Evolutionary conservation across 2,329 filamentous ascomycete genomes (phyloP).

Genomic region (Alternaria triticimaculans): DNA sequence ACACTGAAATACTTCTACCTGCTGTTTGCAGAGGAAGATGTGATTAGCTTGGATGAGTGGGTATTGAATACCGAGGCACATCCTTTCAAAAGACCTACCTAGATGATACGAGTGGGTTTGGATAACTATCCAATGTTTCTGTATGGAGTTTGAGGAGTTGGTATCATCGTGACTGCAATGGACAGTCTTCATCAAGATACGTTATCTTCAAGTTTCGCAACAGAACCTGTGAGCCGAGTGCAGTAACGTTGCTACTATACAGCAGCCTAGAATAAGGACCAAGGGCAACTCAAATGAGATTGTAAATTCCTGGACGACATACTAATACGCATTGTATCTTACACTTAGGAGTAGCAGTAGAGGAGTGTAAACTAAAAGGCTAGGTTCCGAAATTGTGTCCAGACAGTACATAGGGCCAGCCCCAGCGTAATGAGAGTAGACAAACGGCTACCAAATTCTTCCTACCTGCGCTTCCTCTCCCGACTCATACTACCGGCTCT

Average conservation of each 20-base stretch:
- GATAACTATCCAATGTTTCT: neutral
- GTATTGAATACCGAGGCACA: constrained; percentile 62
- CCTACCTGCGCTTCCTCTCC: neutral
- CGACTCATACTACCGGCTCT: neutral
- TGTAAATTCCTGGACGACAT: neutral
- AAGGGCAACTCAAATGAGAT: neutral
- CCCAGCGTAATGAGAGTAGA: neutral
- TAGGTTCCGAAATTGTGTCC: neutral
- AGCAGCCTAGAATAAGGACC: neutral
- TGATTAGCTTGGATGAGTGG: constrained; percentile 69
- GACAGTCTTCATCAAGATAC: neutral
- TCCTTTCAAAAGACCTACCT: constrained; percentile 46
- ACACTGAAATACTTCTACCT: constrained; percentile 73
- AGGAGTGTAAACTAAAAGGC: neutral
- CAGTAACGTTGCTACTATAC: neutral
- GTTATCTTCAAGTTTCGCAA: neutral
- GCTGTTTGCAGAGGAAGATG: constrained; percentile 65
- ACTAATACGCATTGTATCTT: neutral
- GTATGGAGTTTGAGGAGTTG: neutral
- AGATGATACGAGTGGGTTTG: neutral
- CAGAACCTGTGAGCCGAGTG: neutral
- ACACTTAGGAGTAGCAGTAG: neutral
- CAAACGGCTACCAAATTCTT: neutral
- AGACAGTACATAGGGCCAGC: neutral
- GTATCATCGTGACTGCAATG: neutral